These are phyloP conservation scores for Taphrina flavorubra DNA, from an alignment of 1,139 yeast genomes.

Conservation along the genomic window DNA sequence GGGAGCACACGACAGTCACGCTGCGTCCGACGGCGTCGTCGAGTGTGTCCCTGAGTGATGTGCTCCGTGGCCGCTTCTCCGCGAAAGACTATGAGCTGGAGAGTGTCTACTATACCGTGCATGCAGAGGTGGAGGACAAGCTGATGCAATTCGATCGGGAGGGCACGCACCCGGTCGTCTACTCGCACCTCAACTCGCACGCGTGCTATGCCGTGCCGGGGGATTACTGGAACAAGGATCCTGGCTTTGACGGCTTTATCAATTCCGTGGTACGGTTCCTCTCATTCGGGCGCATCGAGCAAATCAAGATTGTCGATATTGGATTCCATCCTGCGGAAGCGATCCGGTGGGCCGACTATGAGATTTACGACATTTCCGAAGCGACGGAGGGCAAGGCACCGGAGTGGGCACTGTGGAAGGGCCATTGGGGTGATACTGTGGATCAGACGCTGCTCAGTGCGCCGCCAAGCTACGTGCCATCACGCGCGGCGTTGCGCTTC, in stretches of 20 bases:
- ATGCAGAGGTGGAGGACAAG: slow-evolving; percentile 31
- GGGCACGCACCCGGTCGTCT: slow-evolving; percentile 21
- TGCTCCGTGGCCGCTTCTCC: slow-evolving; percentile 8
- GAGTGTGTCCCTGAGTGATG: slow-evolving; percentile 4
- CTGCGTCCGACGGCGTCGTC: background rate
- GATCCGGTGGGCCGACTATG: slow-evolving; percentile 28
- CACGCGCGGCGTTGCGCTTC: slow-evolving; percentile 1
- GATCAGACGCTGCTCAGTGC: slow-evolving; percentile 10
- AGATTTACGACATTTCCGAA: slow-evolving; percentile 22
- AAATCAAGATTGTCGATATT: slow-evolving; percentile 25
- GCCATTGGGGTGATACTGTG: slow-evolving; percentile 24
- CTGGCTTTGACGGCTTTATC: slow-evolving; percentile 29
- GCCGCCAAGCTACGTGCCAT: slow-evolving; percentile 23
- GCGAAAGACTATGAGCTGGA: slow-evolving; percentile 18
- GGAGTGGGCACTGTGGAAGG: slow-evolving; percentile 23
- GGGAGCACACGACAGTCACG: slow-evolving; percentile 30
- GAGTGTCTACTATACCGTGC: slow-evolving; percentile 27
- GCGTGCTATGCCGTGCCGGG: slow-evolving; percentile 32
- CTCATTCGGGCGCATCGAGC: slow-evolving; percentile 21
- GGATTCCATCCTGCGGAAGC: slow-evolving; percentile 23
- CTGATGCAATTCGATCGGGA: slow-evolving; percentile 7
- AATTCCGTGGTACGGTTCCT: slow-evolving; percentile 17
- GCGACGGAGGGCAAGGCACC: slow-evolving; percentile 27
- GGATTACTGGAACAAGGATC: slow-evolving; percentile 32
- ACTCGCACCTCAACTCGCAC: slow-evolving; percentile 25